Evolutionary conservation across 2,329 filamentous ascomycete genomes (phyloP).

Genomic region (Davidsoniella eucalypti): DNA sequence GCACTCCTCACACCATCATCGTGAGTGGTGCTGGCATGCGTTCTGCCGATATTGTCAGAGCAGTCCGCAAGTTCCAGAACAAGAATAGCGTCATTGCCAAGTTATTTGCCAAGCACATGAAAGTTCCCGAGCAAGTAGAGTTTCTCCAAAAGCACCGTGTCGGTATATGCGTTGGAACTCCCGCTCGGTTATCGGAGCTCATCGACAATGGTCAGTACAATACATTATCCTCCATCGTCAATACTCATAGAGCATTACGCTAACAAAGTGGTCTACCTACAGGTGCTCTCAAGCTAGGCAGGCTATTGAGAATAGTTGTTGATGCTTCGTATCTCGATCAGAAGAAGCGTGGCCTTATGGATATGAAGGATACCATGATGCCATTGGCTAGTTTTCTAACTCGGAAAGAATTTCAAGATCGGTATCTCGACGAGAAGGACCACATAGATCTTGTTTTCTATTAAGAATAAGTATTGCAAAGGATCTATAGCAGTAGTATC

Average conservation of each 20-base stretch:
- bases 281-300: slow-evolving; percentile 52
- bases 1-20: slow-evolving; percentile 71
- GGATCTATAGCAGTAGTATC: not conserved
- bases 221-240: not conserved
- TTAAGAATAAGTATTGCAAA: slow-evolving; percentile 20
- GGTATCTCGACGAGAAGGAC: slow-evolving; percentile 44
- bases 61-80: slow-evolving; percentile 60
- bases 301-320: slow-evolving; percentile 64
- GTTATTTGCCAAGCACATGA: slow-evolving; percentile 96
- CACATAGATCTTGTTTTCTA: slow-evolving; percentile 49
- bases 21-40: slow-evolving; percentile 72
- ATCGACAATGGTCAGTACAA: slow-evolving; percentile 53
- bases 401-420: slow-evolving; percentile 51
- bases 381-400: slow-evolving; percentile 62
- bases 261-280: not conserved
- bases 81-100: slow-evolving; percentile 71
- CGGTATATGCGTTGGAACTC: slow-evolving; percentile 81
- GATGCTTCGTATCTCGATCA: slow-evolving; percentile 88
- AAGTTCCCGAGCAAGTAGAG: slow-evolving; percentile 69
- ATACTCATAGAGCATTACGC: not conserved
- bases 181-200: slow-evolving; percentile 63
- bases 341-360: slow-evolving; percentile 85
- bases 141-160: slow-evolving; percentile 55
- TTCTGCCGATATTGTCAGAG: slow-evolving; percentile 68
- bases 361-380: slow-evolving; percentile 85